Evolutionary conservation across 2,329 filamentous ascomycete species (phyloP).

Genomic region (Alternaria consortialis): DNA sequence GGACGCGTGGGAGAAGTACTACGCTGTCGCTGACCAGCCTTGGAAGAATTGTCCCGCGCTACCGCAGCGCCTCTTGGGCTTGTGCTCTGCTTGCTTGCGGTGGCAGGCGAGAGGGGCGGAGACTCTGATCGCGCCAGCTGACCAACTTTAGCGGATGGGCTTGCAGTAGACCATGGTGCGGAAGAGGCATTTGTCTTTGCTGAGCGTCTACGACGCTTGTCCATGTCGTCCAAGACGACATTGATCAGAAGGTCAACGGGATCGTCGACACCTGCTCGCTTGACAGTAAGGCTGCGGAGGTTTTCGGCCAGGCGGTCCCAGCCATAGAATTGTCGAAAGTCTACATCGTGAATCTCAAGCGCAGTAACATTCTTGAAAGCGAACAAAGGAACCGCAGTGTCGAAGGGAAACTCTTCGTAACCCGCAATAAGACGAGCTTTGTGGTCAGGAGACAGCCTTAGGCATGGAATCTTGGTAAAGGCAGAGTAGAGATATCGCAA

Average conservation of each 20-base stretch:
- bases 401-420: conserved; percentile 97
- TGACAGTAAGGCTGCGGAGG: conserved; percentile 86
- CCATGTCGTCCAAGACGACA: conserved; percentile 95
- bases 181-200: conserved; percentile 86
- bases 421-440: conserved; percentile 88
- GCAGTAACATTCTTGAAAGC: conserved; percentile 97
- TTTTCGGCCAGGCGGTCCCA: conserved; percentile 96
- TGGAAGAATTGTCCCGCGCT: conserved; percentile 67
- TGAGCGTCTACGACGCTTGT: conserved; percentile 86
- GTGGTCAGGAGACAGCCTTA: conserved; percentile 91
- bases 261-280: conserved; percentile 87
- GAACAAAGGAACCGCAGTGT: conserved; percentile 94
- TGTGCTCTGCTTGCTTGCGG: conserved; percentile 55
- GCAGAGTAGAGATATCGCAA: conserved; percentile 97
- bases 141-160: conserved; percentile 69
- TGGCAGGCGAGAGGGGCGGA: conserved; percentile 56
- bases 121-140: conserved; percentile 76
- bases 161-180: conserved; percentile 70
- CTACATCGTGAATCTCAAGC: conserved; percentile 92
- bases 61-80: conserved; percentile 59
- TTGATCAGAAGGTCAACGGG: conserved; percentile 88
- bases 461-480: conserved; percentile 96
- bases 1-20: conserved; percentile 86
- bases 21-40: conserved; percentile 61
- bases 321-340: conserved; percentile 96